Evolutionary conservation across 2,329 filamentous ascomycete genomes (phyloP).

Genomic region (Botryotinia globosa): DNA sequence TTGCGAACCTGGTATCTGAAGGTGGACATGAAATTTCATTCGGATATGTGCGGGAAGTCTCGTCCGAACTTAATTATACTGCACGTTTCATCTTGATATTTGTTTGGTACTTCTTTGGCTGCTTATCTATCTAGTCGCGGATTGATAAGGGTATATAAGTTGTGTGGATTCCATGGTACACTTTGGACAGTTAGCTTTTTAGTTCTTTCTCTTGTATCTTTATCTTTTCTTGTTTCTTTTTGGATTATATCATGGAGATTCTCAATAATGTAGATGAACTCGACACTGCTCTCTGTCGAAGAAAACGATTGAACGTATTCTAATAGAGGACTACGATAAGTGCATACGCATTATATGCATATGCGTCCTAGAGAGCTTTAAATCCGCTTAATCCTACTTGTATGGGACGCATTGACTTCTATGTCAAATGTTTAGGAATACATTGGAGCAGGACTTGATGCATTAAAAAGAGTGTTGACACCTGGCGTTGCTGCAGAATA

Average conservation of each 20-base stretch:
- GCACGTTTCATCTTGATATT: not conserved
- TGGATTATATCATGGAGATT: too few relatives aligned
- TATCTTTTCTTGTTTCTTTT: too few relatives aligned
- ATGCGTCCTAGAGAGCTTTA: not conserved
- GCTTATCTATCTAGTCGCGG: not conserved
- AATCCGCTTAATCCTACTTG: not conserved
- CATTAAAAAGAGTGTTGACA: not conserved
- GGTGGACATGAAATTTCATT: not conserved
- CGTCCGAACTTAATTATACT: not conserved
- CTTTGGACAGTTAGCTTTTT: not conserved
- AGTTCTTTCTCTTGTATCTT: too few relatives aligned
- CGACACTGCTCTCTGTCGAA: not conserved
- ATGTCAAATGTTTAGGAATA: not conserved
- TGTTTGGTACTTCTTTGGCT: not conserved
- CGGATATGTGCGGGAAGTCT: not conserved
- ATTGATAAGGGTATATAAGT: not conserved
- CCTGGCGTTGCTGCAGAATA: not conserved
- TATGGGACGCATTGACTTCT: not conserved
- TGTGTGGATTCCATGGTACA: not conserved
- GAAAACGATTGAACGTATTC: not conserved
- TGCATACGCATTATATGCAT: not conserved
- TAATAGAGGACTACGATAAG: not conserved
- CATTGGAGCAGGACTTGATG: not conserved
- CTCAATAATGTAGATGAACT: too few relatives aligned
- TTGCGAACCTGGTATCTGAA: not conserved